Conservation (phyloP, 108 stramenopile genomes). For the Nitzschia sp. region DNA sequence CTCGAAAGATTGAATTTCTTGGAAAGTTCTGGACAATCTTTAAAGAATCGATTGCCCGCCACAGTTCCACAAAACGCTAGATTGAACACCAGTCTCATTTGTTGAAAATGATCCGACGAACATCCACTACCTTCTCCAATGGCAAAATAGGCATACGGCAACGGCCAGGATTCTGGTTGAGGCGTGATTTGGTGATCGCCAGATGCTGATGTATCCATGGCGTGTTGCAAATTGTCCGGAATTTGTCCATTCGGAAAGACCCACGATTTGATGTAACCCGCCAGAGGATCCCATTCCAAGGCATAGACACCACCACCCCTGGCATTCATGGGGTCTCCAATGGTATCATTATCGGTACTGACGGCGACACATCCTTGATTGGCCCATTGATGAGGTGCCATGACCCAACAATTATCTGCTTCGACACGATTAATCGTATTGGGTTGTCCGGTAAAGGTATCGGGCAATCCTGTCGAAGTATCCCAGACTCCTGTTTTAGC, state of each 20-base stretch:
- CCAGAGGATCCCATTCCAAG: constrained; percentile 84
- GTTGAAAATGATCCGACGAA: constrained; percentile 76
- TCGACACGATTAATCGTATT: constrained; percentile 44
- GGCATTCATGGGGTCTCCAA: constrained; percentile 78
- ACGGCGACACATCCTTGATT: constrained; percentile 91
- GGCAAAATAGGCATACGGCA: constrained; percentile 88
- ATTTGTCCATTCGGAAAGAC: constrained; percentile 65
- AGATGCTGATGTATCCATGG: constrained; percentile 12
- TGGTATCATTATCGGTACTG: constrained; percentile 54
- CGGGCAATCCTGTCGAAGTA: constrained; percentile 75
- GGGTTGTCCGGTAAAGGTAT: constrained; percentile 56
- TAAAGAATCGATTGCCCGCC: constrained; percentile 74
- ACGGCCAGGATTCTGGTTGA: constrained; percentile 67
- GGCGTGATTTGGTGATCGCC: constrained; percentile 49
- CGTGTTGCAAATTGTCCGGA: constrained; percentile 36
- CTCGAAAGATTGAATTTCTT: constrained; percentile 45
- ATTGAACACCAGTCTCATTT: constrained; percentile 84
- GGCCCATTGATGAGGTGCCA: constrained; percentile 87
- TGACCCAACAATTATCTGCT: constrained; percentile 74
- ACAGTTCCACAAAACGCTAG: constrained; percentile 88
- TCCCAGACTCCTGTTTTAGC: constrained; percentile 76
- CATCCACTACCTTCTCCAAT: constrained; percentile 74
- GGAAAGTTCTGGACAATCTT: constrained; percentile 70
- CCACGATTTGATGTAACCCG: constrained; percentile 79
- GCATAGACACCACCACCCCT: constrained; percentile 82